Base-by-base conservation (phyloP, 345 rosid genomes). In the Ceriops zippeliana region DNA sequence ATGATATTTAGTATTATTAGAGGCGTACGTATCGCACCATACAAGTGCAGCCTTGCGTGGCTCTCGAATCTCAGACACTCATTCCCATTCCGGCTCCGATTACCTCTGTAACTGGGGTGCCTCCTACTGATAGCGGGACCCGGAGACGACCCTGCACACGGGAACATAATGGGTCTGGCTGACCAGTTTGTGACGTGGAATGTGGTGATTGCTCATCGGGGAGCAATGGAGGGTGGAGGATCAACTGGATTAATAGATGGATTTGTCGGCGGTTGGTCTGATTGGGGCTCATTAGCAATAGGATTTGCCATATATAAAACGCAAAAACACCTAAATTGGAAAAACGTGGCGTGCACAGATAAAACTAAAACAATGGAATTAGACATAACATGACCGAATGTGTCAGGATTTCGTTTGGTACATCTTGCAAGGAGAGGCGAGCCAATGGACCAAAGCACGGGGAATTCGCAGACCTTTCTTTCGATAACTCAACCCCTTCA, bases 41-140 rank as follows among this genome's bases (percentile, higher is more conserved):
- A 87, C 81, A 15, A 92, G 78, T 1, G 84, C 84, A 30, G 89
- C 78, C 64, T 87, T 87, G 63, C 87, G 85, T 27, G 96, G 96
- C 82, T 87, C 89, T 32, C 96, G 78, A 60, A 87, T 86, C 82
- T 89, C 96, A 2, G 96, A 89, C 0, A 89, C 96, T 88, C 90
- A 83, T 87, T 81, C 10, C 98, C 92, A 30, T 88, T 88, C 70
- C 98, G 74, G 51, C 77, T 68, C 58, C 98, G 71, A 42, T 90
- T 80, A 5, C 95, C 96, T 16, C 82, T 72, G 71, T 76, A 90
- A 5, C 6, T n/a, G 2, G 88, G 76, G 7, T 82, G 86, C 61
- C 83, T 77, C 3, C 87, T 80, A 38, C 76, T 53, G 1, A 70
- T 66, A 13, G 22, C 4, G 3, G 10, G 28, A 21, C 28, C 58